Conservation (phyloP, 495 filamentous ascomycete genomes). For the Cercophora newfieldiana region DNA sequence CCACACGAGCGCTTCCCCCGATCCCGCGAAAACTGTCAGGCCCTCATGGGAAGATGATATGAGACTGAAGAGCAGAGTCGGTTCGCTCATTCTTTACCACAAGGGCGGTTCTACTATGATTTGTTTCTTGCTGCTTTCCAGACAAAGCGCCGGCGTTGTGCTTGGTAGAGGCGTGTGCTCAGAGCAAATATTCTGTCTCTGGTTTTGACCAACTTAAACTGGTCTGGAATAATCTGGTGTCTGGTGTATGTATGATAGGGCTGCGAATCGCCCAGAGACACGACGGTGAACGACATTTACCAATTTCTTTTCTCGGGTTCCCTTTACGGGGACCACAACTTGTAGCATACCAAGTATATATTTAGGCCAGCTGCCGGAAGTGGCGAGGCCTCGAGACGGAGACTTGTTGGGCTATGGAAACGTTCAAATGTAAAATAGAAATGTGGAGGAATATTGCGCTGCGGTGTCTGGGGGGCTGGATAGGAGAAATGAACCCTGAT, state of each 20-base stretch:
- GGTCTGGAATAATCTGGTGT: neutral
- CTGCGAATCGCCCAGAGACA: neutral
- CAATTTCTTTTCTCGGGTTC: conserved; percentile 1
- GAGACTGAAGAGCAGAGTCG: neutral
- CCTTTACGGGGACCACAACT: conserved; percentile 6
- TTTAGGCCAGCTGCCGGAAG: neutral
- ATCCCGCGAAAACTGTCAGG: conserved; percentile 43
- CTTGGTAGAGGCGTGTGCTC: neutral
- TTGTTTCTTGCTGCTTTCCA: neutral
- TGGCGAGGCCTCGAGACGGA: neutral
- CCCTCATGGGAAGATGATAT: neutral
- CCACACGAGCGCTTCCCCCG: conserved; percentile 62
- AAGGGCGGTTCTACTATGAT: neutral
- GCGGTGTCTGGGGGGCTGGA: neutral
- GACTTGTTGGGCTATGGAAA: neutral
- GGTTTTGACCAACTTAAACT: neutral
- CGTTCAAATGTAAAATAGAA: neutral
- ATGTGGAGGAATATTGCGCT: neutral
- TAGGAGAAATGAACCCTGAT: neutral
- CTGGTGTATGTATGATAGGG: too few species aligned
- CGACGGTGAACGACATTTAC: conserved; percentile 3
- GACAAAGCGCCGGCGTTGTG: conserved; percentile 8
- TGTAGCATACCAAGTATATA: conserved; percentile 13
- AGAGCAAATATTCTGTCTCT: conserved; percentile 1
- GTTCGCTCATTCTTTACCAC: neutral